A percentile compares a stretch with the other conserved stretches of the same genome.
Evolutionary conservation across 2,329 filamentous ascomycete genomes (phyloP).

Genomic region (Conoideocrella luteorostrata): DNA sequence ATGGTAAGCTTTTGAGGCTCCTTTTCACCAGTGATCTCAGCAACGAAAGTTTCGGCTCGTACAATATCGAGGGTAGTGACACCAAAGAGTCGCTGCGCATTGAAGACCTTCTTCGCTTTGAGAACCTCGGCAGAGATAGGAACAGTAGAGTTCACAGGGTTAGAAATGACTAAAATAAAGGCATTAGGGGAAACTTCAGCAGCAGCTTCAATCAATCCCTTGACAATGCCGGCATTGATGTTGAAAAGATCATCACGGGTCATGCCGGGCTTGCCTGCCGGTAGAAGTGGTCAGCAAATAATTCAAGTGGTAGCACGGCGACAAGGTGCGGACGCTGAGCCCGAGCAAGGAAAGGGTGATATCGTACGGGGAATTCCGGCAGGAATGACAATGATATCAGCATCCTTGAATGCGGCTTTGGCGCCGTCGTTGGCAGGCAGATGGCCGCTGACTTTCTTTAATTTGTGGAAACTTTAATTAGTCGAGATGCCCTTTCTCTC

Average conservation of each 20-base stretch:
- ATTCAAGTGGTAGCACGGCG: neutral
- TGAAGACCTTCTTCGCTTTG: conserved; percentile 87
- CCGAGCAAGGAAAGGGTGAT: neutral
- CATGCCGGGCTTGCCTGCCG: conserved; percentile 93
- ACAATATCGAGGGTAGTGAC: conserved; percentile 98
- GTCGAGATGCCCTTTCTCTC: conserved; percentile 1
- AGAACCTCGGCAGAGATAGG: conserved; percentile 96
- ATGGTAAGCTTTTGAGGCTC: conserved; percentile 78
- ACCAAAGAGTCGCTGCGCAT: conserved; percentile 93
- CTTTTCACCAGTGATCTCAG: conserved; percentile 73
- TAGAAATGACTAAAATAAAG: conserved; percentile 94
- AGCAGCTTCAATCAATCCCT: conserved; percentile 81
- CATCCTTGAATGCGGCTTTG: conserved; percentile 82
- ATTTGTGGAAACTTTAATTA: conserved; percentile 7
- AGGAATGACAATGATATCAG: conserved; percentile 94
- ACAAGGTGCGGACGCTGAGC: neutral
- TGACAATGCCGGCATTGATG: conserved; percentile 97
- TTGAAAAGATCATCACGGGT: conserved; percentile 99
- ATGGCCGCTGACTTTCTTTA: conserved; percentile 77
- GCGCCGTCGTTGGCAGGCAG: conserved; percentile 81
- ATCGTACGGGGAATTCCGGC: conserved; percentile 90
- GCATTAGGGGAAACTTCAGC: conserved; percentile 88
- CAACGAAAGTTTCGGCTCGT: conserved; percentile 93
- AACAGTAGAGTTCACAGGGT: conserved; percentile 98
- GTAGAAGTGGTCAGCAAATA: neutral